Evolutionary conservation across 2,329 filamentous ascomycete genomes (phyloP), one percentile per base, ranked within the genome.

Genomic region (Arthrobotrys sinensis): DNA sequence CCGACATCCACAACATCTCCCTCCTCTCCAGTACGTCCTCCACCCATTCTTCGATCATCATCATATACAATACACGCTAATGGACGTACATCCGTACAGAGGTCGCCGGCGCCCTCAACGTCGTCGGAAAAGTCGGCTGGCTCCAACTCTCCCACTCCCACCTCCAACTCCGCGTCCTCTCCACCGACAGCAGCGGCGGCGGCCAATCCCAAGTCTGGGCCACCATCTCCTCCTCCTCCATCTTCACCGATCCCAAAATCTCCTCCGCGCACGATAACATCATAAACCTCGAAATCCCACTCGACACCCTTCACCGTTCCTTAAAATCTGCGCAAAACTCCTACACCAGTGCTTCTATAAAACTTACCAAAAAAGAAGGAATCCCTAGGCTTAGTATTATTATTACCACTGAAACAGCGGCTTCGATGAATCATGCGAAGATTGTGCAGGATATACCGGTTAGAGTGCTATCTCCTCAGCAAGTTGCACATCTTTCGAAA

Each of bases 401-500:
- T 11, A 94, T 99, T 82, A 92, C 92, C 28, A 93, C 93, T 28
- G 91, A 90, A 75, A 91, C 92, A 8, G 89, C 76, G 6, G 55
- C 79, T 11, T 85, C 85, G 38, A 83, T 86, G 63, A 86, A 86
- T 65, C 87, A 87, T 68, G 85, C 87, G 55, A 85, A 96, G 81
- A 92, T 99, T 82, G 97, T 94, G 0, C 96, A 99, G 83, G 94
- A 98, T 84, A 92, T 99, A 45, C 96, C 96, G n/a, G 92, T 98
- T 50, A 91, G 94, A 16, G 94, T 99, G 0, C 88, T 99, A 8
- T 90, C 93, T 73, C 91, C 93, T 1, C 90, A 92, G 65, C 91
- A 90, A 0, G 93, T 98, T n/a, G 92, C 96, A 82, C 92, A 91
- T n/a, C 90, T 98, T 79, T 93, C 97, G 86, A 95, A 99, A 85